Base-by-base conservation (phyloP, 257 asterid genomes). In the Oldenlandia corymbosa region DNA sequence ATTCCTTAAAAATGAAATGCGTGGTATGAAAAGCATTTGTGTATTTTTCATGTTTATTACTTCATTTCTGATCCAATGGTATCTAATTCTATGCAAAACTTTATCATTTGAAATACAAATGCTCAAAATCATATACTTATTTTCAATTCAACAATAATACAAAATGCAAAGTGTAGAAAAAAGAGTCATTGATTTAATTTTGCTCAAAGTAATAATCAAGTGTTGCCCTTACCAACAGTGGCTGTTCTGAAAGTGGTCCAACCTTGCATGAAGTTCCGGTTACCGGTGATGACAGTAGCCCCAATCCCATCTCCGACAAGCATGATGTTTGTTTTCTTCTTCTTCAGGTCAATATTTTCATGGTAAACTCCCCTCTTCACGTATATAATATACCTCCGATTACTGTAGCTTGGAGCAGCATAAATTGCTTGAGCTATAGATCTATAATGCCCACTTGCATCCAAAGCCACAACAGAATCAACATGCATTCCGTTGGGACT, bases 201-300 rank as follows among this genome's bases (percentile, higher is more conserved):
- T n/a, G n/a, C n/a, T n/a, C n/a, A n/a, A n/a, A n/a, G 58, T 6
- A 24, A 52, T 4, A 3, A 13, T 24, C 6, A 10, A 4, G n/a
- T 27, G 16, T 37, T 18, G 34, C 45, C 66, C 58, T 56, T 78
- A 92, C 99, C 99, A 36, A 92, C 80, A 1, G 99, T 92, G 7
- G 96, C 90, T 0, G 99, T 89, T 50, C 97, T 72, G 73, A 89
- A 92, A 0, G 99, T 87, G 5, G 99, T 92, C 99, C 99, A 92
- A 21, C 99, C 99, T 66, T 92, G 99, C 97, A 87, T 79, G 84
- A 92, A 89, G 69, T 89, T 92, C 36, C 99, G 75, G 52, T 64
- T 70, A 10, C 96, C 94, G 5, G 91, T 76, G 0, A 92, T 76
- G 24, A 92, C 67, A 3, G 97, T 92, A 10, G 77, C 50, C 28